phyloP scores from a whole-genome alignment of 306 rosid genomes.

The Pachyrhizus erosus region DNA sequence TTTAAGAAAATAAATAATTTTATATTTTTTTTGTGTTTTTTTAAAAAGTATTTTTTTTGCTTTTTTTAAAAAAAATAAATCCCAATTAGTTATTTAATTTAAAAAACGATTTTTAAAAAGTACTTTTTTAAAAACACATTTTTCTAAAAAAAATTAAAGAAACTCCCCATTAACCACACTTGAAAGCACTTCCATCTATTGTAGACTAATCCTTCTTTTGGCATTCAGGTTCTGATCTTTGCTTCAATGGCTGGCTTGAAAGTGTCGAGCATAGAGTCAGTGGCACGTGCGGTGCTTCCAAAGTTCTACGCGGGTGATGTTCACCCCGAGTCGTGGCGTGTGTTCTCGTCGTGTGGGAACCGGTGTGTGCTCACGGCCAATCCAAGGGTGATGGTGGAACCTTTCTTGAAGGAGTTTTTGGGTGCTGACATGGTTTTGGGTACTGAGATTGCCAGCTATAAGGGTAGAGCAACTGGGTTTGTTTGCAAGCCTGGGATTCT shows the following conservation, averaged over 20 bases:
- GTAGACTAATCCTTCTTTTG: neutral
- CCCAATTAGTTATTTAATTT: too few species aligned
- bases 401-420: conserved; percentile 69
- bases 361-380: conserved; percentile 75
- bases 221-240: conserved; percentile 72
- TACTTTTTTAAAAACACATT: too few species aligned
- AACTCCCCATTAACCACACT: too few species aligned
- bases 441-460: conserved; percentile 58
- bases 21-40: too few species aligned
- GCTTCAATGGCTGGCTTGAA: conserved; percentile 66
- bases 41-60: too few species aligned
- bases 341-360: conserved; percentile 70
- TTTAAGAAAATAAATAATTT: too few species aligned
- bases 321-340: conserved; percentile 75
- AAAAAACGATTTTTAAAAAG: too few species aligned
- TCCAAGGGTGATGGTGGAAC: conserved; percentile 84
- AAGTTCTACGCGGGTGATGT: conserved; percentile 72
- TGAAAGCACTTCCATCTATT: too few species aligned
- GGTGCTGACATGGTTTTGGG: conserved; percentile 79
- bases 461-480: conserved; percentile 81
- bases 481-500: conserved; percentile 62
- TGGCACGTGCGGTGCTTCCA: conserved; percentile 80
- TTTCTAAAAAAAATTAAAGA: too few species aligned
- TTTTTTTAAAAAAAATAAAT: too few species aligned
- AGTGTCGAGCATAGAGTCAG: conserved; percentile 64